Evolutionary conservation across 2,329 filamentous ascomycete genomes (phyloP).

Genomic region (Penicillium capsulatum): DNA sequence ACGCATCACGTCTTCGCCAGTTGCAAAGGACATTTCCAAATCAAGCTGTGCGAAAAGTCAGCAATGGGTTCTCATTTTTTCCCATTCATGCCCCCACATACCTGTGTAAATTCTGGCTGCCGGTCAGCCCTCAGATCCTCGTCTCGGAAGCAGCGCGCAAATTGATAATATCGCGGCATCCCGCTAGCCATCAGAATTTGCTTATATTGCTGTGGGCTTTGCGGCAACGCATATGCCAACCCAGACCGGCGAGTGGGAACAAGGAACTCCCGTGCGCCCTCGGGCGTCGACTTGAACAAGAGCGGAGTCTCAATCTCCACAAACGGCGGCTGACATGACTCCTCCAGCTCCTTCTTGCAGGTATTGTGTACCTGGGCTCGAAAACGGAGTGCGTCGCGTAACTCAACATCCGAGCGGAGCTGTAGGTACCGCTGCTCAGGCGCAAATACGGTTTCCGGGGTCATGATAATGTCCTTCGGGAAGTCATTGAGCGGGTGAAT

Average conservation of each 20-base stretch:
- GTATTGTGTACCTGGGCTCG: constrained; percentile 58
- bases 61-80: neutral
- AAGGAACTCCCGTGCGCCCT: constrained; percentile 90
- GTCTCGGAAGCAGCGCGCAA: constrained; percentile 91
- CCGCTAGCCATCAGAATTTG: constrained; percentile 95
- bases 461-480: constrained; percentile 70
- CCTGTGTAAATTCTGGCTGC: constrained; percentile 95
- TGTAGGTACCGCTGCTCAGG: constrained; percentile 76
- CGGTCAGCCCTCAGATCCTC: constrained; percentile 89
- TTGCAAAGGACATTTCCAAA: constrained; percentile 86
- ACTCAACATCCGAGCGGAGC: constrained; percentile 65
- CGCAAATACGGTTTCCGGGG: constrained; percentile 67
- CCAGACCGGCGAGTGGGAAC: constrained; percentile 78
- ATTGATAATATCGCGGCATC: constrained; percentile 78
- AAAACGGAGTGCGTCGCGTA: constrained; percentile 66
- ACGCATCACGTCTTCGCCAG: constrained; percentile 65
- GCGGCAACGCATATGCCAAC: constrained; percentile 82
- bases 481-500: constrained; percentile 69
- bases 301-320: constrained; percentile 85
- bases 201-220: constrained; percentile 98
- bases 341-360: constrained; percentile 51
- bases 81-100: constrained; percentile 33
- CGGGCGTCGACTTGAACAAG: constrained; percentile 94
- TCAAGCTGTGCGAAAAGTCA: constrained; percentile 59
- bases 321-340: constrained; percentile 53